Conservation (phyloP, 106 monocot species). For the Dioscorea alata region DNA sequence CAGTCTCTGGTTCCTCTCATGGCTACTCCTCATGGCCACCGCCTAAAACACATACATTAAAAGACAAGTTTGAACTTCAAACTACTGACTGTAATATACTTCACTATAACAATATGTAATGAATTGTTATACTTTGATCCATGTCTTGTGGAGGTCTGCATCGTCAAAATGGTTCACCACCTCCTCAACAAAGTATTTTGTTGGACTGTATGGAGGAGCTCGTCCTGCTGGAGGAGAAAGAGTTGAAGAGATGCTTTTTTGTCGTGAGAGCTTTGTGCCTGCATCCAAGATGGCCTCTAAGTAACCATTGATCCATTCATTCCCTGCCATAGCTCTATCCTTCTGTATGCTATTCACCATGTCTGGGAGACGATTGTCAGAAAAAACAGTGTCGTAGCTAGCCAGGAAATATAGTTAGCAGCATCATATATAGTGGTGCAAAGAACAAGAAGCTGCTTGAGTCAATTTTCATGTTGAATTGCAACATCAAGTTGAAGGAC, state of each 20-base stretch:
- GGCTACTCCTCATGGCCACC: conserved; percentile 59
- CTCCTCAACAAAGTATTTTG: conserved; percentile 84
- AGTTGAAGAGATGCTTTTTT: neutral
- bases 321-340: conserved; percentile 31
- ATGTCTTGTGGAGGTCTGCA: conserved; percentile 68
- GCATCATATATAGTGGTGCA: neutral
- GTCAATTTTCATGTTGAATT: too few species aligned
- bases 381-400: neutral
- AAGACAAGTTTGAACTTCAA: neutral
- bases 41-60: conserved; percentile 17
- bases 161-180: conserved; percentile 74
- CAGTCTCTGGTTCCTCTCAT: conserved; percentile 53
- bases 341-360: too few species aligned
- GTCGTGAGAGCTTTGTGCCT: conserved; percentile 17
- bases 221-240: neutral
- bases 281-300: conserved; percentile 79
- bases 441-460: too few species aligned
- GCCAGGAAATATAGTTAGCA: neutral
- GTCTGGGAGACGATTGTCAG: neutral
- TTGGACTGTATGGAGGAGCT: conserved; percentile 22
- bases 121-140: conserved; percentile 46
- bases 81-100: too few species aligned
- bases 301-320: conserved; percentile 87
- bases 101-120: neutral
- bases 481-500: too few species aligned